Base-by-base conservation (phyloP, 73 alveolate species). In the Stentor roeselii region DNA sequence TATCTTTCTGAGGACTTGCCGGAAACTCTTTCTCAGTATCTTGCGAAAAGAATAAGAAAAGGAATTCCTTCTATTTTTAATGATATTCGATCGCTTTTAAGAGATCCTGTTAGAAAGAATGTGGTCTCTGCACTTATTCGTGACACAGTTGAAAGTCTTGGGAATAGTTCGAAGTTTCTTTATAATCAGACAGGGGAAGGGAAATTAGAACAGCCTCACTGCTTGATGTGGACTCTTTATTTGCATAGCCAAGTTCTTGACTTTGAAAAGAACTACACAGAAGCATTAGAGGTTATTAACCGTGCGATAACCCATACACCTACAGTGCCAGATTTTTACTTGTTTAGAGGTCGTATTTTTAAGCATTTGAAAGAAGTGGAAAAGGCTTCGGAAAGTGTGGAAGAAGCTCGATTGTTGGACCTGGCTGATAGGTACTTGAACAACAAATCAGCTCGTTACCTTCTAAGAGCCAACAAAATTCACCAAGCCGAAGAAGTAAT, bases 241-340 rank as follows among this genome's bases (percentile, higher is more conserved):
- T 85, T 86, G 75, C 87, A 90, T 3, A 60, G 97, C 0, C 93
- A 95, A 78, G 93, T 91, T 76, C 86, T 76, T 67, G 91, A 87
- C 42, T 76, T 83, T 59, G 84, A 85, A 59, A 93, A 95, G 41
- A 93, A 93, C 32, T 87, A 80, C 42, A 93, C 89, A 39, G 86
- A 92, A 82, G 97, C 99, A 31, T 80, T 93, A 40, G 90, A 83
- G 3, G 82, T 76, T 50, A 87, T 95, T 59, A 90, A 87, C 86
- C 76, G 90, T 82, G 96, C 98, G 3, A 95, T 95, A 15, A 92
- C 88, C 75, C 96, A 92, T 85, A 95, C 98, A 11, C 99, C 99
- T 11, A 86, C 98, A 21, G 90, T 95, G 37, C 90, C 91, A 0
- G 99, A 95, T 78, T 87, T 92, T 36, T 95, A 89, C 75, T 82